A percentile compares a stretch with the other conserved stretches of the same genome.
phyloP scores from a whole-genome alignment of 2,329 filamentous ascomycete species.

The Trichoderma cornu-damae region DNA sequence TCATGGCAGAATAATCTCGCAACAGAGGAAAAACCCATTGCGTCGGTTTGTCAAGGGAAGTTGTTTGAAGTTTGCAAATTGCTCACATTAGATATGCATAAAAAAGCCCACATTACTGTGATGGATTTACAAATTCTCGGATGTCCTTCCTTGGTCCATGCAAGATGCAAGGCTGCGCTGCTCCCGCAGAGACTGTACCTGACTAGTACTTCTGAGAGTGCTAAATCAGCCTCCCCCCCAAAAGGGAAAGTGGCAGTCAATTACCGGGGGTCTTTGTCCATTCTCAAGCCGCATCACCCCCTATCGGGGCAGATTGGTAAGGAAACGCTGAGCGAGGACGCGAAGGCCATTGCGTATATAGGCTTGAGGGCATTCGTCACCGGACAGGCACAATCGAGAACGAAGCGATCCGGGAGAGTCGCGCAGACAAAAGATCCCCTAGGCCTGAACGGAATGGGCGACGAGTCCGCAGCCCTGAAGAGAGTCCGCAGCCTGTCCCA shows the following conservation, averaged over 20 bases:
- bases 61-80: background rate
- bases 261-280: background rate
- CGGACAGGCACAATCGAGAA: too few relatives aligned
- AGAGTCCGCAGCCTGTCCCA: too few relatives aligned
- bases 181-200: background rate
- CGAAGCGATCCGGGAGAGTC: background rate
- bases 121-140: too few relatives aligned
- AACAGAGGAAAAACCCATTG: background rate
- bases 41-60: too few relatives aligned
- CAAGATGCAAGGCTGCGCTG: conserved; percentile 3
- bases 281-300: background rate
- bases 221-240: background rate
- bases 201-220: background rate
- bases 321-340: background rate
- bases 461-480: background rate
- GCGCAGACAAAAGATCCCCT: background rate
- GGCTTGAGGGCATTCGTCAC: background rate
- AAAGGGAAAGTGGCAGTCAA: background rate
- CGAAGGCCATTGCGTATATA: conserved; percentile 11
- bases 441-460: background rate
- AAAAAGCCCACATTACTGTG: too few relatives aligned
- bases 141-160: background rate
- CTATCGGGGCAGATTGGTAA: background rate
- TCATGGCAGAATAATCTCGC: background rate
- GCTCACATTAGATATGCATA: too few relatives aligned